These are phyloP conservation scores for Aspergillus transmontanensis DNA, from an alignment of 2,329 filamentous ascomycete species.

Conservation along the genomic window DNA sequence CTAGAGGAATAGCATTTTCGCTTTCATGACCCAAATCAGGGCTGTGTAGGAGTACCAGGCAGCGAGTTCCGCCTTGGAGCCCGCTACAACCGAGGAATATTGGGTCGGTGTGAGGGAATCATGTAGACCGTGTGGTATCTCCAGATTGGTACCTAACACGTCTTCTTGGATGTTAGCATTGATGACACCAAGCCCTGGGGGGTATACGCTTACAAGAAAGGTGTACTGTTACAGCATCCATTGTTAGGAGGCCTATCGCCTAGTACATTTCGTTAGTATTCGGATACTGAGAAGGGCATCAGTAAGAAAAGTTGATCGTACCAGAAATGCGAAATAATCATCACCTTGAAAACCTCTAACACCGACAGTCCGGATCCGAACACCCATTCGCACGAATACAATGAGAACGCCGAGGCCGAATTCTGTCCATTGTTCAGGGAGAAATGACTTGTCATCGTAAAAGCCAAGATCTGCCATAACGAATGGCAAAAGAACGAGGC, in stretches of 20 bases:
- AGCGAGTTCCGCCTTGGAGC: constrained; percentile 2
- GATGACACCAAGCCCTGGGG: neutral
- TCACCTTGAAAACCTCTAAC: constrained; percentile 4
- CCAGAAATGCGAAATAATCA: constrained; percentile 9
- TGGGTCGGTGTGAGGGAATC: neutral
- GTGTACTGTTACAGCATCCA: constrained; percentile 7
- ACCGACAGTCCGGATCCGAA: constrained; percentile 5
- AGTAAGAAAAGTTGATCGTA: neutral
- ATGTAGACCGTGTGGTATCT: neutral
- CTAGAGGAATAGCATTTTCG: constrained; percentile 8
- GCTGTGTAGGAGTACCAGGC: constrained; percentile 9
- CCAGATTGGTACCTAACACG: constrained; percentile 1
- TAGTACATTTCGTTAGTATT: neutral
- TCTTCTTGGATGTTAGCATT: neutral
- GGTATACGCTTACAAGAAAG: neutral
- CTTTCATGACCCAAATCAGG: constrained; percentile 10
- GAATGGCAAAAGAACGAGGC: neutral
- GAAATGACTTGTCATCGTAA: constrained; percentile 8
- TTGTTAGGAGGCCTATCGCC: neutral
- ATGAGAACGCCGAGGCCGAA: neutral
- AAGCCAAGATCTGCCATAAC: constrained; percentile 8
- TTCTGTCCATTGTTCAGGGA: constrained; percentile 7
- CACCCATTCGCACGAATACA: constrained; percentile 3
- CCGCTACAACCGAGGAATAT: neutral
- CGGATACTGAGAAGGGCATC: neutral